Evolutionary conservation across 2,329 filamentous ascomycete genomes (phyloP), one percentile per base, ranked within the genome.

Genomic region (Cladosporium sp.): DNA sequence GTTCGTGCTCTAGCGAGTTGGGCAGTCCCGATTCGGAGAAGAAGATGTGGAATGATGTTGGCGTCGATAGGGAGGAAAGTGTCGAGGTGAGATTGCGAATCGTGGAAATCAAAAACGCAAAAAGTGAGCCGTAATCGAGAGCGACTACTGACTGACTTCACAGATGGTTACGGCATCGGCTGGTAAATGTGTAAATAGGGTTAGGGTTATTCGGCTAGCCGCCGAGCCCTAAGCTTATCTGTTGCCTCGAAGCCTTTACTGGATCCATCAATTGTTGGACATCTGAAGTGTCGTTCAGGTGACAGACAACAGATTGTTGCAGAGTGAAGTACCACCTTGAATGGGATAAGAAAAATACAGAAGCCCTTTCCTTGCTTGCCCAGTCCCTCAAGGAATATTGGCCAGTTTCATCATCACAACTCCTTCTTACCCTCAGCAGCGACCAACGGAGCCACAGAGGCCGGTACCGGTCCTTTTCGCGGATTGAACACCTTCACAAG

Each of bases 401-500:
- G n/a, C n/a, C n/a, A n/a, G n/a, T 9, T 4, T 9, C 15, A 30
- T 9, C 7, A 30, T 47, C 24, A 47, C 36, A 47, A 37, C 15
- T 30, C 44, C 18, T 47, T 47, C 44, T 47, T 47, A 13, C 36
- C 13, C 5, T 32, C 44, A 17, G 4, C 44, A 5, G 11, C 44
- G 22, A 1, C 24, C 17, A 40, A 13, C 15, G 44, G 24, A 20
- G 44, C 15, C 15, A 39, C 24, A 22, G 32, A 38, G n/a, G 19
- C 36, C 12, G 44, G 44, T 13, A 11, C 13, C 44, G 12, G 20
- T 2, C 44, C 44, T 8, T 13, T 20, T n/a, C 44, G 20, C 27
- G 44, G 36, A 39, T 40, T 3, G 1, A 47, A 15, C 7, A 47
- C 3, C 44, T 32, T 55, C 8, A 15, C 47, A 9, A 55, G 12